Evolutionary conservation across 139 green algal species (phyloP), one percentile per base, ranked within the genome.

Genomic region (Tetradesmus obliquus): DNA sequence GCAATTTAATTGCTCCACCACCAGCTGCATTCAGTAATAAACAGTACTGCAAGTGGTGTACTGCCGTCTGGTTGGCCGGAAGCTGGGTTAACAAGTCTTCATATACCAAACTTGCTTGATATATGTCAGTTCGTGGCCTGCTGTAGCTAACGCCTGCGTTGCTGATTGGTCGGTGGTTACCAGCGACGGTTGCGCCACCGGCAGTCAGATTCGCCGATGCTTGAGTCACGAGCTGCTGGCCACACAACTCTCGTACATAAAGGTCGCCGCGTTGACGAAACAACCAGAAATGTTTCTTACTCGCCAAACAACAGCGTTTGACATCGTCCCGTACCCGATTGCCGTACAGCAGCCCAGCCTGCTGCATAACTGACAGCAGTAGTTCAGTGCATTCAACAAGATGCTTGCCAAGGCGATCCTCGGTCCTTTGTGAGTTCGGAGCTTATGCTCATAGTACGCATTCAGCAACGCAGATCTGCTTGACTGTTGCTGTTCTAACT

Each of bases 391-490:
- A 76, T 6, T 6, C 66, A 19, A 76, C 66, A 82, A 51, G n/a
- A 82, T 82, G 74, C 24, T 82, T 3, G 74, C 74, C n/a, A 82
- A 82, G 22, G 74, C 74, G 3, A 84, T 84, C 45, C 79, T 84
- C 45, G 79, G 32, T 58, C 79, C 79, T n/a, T 4, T 84, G 79
- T 84, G 71, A 79, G 71, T 79, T 13, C 8, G 71, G 32, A 45
- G 32, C 32, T 45, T 45, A 45, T 45, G 32, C 32, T 45, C 32
- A 45, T 45, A 45, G 32, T 45, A 45, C 0, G 32, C 32, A 45
- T 45, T 45, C 32, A 45, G 32, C 32, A 45, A 45, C 32, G 32
- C 32, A 45, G 32, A 45, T 45, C 32, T 45, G 32, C 32, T 45
- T 45, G 32, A 45, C 32, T 45, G 32, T 45, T 45, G 32, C 32